Evolutionary conservation across 768 basidiomycete species (phyloP).

Genomic region (Termitomyces titanicus): DNA sequence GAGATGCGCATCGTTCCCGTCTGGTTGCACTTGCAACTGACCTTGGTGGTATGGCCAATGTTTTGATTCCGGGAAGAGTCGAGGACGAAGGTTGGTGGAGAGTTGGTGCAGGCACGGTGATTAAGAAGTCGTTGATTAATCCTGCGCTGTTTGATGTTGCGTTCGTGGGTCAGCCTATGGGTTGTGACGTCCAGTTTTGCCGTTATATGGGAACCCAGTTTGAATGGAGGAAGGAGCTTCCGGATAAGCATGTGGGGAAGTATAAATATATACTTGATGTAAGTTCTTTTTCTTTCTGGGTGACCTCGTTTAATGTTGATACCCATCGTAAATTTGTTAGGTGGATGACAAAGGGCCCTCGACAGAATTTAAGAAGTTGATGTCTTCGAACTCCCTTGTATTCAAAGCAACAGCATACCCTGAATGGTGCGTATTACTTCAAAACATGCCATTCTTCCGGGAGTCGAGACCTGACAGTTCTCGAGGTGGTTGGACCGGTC

Average conservation of each 20-base stretch:
- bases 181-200: constrained; percentile 42
- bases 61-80: constrained; percentile 26
- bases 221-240: constrained; percentile 37
- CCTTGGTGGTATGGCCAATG: constrained; percentile 27
- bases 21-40: constrained; percentile 37
- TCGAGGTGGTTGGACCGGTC: constrained; percentile 49
- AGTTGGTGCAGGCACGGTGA: constrained; percentile 30
- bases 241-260: constrained; percentile 36
- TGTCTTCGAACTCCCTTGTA: constrained; percentile 55
- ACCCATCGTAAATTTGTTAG: constrained; percentile 19
- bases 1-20: constrained; percentile 39
- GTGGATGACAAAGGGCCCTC: constrained; percentile 64
- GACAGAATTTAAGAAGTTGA: constrained; percentile 55
- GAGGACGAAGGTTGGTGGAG: constrained; percentile 11
- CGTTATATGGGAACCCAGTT: constrained; percentile 39
- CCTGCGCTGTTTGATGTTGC: constrained; percentile 54
- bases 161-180: constrained; percentile 39
- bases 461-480: neutral
- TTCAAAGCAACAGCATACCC: constrained; percentile 67
- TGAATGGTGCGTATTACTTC: constrained; percentile 46
- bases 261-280: constrained; percentile 61
- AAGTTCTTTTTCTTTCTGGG: constrained; percentile 21
- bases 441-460: neutral
- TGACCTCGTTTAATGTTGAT: neutral
- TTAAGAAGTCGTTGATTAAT: constrained; percentile 35